Percentiles rank a stretch among this genome's conserved stretches.
These are phyloP conservation scores for Pyrus communis DNA, from an alignment of 306 rosid genomes.

Conservation along the genomic window DNA sequence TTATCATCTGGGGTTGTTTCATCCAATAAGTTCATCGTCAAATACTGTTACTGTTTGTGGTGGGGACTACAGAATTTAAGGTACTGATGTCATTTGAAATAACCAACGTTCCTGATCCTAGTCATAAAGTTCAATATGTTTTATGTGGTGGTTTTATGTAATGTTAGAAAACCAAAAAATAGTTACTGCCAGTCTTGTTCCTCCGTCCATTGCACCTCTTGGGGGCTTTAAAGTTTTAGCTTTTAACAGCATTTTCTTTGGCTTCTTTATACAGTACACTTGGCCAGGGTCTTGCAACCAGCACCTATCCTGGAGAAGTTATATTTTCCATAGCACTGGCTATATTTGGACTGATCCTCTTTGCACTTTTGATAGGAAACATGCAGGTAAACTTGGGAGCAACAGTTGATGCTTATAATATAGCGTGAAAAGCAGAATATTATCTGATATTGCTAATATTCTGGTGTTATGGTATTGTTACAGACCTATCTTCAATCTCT, in stretches of 20 bases:
- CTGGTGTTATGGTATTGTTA: slow-evolving; percentile 25
- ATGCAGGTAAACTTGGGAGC: slow-evolving; percentile 68
- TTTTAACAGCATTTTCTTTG: slow-evolving; percentile 10
- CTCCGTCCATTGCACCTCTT: background rate
- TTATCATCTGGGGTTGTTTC: slow-evolving; percentile 56
- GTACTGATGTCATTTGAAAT: slow-evolving; percentile 21
- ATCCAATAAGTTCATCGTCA: slow-evolving; percentile 53
- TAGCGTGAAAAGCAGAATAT: slow-evolving; percentile 1
- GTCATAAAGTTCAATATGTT: background rate
- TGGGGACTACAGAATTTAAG: slow-evolving; percentile 99
- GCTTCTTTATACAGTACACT: slow-evolving; percentile 62
- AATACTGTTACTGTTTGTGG: slow-evolving; percentile 95
- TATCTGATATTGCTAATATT: slow-evolving; percentile 6
- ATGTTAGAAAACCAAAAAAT: background rate
- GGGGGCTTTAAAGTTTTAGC: background rate
- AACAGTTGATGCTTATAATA: background rate
- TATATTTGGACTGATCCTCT: slow-evolving; percentile 85
- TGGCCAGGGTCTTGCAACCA: slow-evolving; percentile 94
- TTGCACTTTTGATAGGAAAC: slow-evolving; percentile 95
- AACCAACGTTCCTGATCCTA: background rate
- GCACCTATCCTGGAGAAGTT: slow-evolving; percentile 90
- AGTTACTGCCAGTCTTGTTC: background rate
- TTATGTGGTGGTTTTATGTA: background rate
- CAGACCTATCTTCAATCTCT: slow-evolving; percentile 99
- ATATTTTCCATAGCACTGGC: slow-evolving; percentile 90